Evolutionary conservation across 2,329 filamentous ascomycete species (phyloP), one percentile per base, ranked within the genome.

Genomic region (Diplodia intermedia): DNA sequence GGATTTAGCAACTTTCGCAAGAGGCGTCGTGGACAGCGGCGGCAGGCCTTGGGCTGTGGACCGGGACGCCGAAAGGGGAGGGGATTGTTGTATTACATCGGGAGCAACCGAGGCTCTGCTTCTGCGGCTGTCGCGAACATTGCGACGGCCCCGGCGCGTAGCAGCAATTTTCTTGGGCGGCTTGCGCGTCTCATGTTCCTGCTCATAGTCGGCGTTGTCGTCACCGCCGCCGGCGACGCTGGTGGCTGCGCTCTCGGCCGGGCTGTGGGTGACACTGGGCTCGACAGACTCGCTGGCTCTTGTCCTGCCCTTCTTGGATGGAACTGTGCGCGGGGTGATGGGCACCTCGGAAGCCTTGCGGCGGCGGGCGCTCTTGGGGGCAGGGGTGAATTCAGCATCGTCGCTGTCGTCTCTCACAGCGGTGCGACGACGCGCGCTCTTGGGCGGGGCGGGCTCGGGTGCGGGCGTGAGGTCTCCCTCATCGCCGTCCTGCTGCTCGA

Each of bases 391-490:
- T 63, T 97, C 92, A 57, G 94, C 90, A 70, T 91, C 91, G 61
- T 90, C 87, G 36, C 90, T 84, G 26, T 84, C 86, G 15, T 86
- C 84, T 38, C 88, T 82, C 69, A 86, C 84, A 74, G 87, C 84
- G 47, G 85, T 80, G 66, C 88, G 83, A 69, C 89, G 86, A 71
- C 86, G 83, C 38, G 84, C 86, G 56, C 82, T 84, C 69, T 85
- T 86, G 86, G 83, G 1, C 26, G 60, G 83, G 40, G 83, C 86
- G 52, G 82, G 84, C 69, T 85, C 85, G 86, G 83, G 1, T 57
- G 90, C 90, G 2, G 93, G 93, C 54, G 90, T 91, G 74, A 93
- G 95, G 61, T 97, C 92, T 61, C 94, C 90, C 71, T 91, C 91
- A 61, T 90, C 87, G 33, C 90, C 84, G 33, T 84, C 86, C 18